phyloP scores from a whole-genome alignment of 345 rosid genomes.

The Eucalyptus microcorys region DNA sequence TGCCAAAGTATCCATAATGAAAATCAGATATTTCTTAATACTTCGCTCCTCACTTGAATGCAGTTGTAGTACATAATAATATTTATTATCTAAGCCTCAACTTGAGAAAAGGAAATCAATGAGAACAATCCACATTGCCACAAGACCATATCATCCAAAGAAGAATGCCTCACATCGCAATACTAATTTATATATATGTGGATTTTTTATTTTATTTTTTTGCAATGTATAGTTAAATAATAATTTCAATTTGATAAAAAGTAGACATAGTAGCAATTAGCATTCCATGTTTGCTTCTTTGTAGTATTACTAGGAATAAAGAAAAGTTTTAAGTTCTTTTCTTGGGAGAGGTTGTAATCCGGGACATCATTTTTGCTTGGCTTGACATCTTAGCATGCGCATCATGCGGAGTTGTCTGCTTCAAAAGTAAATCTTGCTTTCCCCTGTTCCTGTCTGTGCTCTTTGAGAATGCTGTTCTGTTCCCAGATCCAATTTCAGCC shows the following conservation, averaged over 20 bases:
- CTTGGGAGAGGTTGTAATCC: neutral
- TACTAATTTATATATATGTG: no score
- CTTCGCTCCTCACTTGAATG: neutral
- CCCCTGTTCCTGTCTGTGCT: neutral
- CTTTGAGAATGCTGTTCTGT: neutral
- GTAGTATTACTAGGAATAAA: neutral
- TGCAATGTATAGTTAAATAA: no score
- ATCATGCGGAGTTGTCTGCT: neutral
- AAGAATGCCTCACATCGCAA: neutral
- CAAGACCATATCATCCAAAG: neutral
- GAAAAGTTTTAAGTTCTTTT: neutral
- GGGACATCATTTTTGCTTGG: neutral
- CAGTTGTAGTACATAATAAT: neutral
- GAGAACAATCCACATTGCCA: neutral
- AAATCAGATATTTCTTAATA: neutral
- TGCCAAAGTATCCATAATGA: neutral
- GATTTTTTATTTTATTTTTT: no score
- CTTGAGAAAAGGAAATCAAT: neutral
- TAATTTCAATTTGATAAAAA: neutral
- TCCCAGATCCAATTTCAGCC: neutral
- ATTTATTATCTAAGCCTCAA: neutral
- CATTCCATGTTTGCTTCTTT: neutral
- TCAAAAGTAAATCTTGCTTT: neutral
- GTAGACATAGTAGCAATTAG: neutral
- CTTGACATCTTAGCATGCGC: neutral